Percentiles rank a stretch among this genome's conserved stretches.
phyloP scores from a whole-genome alignment of 129 eudicot genomes.

The Silybum marianum region DNA sequence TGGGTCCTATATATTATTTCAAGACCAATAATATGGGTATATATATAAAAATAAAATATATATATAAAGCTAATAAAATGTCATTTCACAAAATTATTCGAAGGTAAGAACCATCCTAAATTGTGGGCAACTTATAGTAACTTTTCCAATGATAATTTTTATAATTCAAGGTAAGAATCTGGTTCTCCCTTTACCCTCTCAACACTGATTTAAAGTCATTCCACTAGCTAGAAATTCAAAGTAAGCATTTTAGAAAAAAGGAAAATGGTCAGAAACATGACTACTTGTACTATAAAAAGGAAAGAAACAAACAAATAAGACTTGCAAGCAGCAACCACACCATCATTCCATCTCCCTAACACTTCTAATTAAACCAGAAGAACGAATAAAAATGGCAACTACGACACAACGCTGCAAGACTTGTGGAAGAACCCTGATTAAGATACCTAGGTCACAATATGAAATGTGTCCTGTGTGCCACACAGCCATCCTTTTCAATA shows the following conservation, averaged over 20 bases:
- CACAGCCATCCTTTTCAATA: slow-evolving; percentile 14
- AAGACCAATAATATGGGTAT: too few relatives aligned
- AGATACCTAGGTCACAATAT: slow-evolving; percentile 37
- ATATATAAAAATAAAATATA: too few relatives aligned
- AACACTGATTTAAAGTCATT: slow-evolving; percentile 10
- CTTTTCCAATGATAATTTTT: too few relatives aligned
- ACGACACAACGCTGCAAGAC: slow-evolving; percentile 44
- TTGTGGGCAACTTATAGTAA: too few relatives aligned
- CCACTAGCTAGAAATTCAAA: background rate
- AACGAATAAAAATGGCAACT: slow-evolving; percentile 12
- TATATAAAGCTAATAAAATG: too few relatives aligned
- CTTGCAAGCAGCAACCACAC: slow-evolving; percentile 19
- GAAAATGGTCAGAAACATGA: background rate
- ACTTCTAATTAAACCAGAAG: too few relatives aligned
- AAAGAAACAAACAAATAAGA: slow-evolving; percentile 3
- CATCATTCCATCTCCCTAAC: too few relatives aligned
- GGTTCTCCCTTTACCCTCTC: slow-evolving; percentile 16
- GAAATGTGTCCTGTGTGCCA: slow-evolving; percentile 51
- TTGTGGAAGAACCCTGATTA: slow-evolving; percentile 38
- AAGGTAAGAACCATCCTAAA: too few relatives aligned
- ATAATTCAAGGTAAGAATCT: background rate
- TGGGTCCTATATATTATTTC: too few relatives aligned
- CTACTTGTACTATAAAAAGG: slow-evolving; percentile 18
- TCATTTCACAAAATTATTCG: too few relatives aligned
- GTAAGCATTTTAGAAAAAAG: background rate